phyloP scores from a whole-genome alignment of 768 basidiomycete species.

The Leccinum barrowsii region DNA sequence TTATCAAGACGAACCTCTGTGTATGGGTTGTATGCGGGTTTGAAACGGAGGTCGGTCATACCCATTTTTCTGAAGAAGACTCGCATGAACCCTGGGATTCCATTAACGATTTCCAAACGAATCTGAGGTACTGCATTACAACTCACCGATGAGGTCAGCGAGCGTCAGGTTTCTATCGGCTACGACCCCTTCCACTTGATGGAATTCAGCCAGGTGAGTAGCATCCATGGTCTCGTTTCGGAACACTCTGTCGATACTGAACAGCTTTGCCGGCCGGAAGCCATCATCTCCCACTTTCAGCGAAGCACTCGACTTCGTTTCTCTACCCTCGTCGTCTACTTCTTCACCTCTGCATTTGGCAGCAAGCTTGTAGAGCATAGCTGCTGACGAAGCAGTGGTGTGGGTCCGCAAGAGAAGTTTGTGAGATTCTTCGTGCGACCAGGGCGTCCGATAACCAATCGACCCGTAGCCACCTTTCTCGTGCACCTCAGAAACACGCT shows the following conservation, averaged over 20 bases:
- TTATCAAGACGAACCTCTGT: constrained; percentile 62
- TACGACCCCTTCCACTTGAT: constrained; percentile 99
- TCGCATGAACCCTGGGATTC: constrained; percentile 84
- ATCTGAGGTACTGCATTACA: neutral
- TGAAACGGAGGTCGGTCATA: constrained; percentile 90
- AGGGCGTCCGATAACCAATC: constrained; percentile 95
- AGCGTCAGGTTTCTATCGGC: constrained; percentile 91
- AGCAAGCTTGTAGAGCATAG: constrained; percentile 93
- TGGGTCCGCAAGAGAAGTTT: constrained; percentile 95
- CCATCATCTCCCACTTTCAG: constrained; percentile 48
- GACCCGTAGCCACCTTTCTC: constrained; percentile 88
- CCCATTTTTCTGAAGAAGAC: constrained; percentile 99
- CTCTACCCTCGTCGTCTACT: constrained; percentile 35
- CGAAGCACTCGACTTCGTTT: constrained; percentile 3
- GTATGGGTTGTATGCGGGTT: constrained; percentile 98
- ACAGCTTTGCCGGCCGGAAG: constrained; percentile 89
- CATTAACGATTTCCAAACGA: neutral
- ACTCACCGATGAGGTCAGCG: constrained; percentile 89
- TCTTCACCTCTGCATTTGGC: constrained; percentile 70
- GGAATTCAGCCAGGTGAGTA: constrained; percentile 98
- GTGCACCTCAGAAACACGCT: constrained; percentile 79
- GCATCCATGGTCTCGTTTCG: constrained; percentile 98
- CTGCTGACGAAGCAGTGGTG: constrained; percentile 90
- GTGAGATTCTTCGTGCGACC: constrained; percentile 87
- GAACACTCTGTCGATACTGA: constrained; percentile 98